phyloP scores from a whole-genome alignment of 1,284 basidiomycete genomes.

The Cronartium quercuum region DNA sequence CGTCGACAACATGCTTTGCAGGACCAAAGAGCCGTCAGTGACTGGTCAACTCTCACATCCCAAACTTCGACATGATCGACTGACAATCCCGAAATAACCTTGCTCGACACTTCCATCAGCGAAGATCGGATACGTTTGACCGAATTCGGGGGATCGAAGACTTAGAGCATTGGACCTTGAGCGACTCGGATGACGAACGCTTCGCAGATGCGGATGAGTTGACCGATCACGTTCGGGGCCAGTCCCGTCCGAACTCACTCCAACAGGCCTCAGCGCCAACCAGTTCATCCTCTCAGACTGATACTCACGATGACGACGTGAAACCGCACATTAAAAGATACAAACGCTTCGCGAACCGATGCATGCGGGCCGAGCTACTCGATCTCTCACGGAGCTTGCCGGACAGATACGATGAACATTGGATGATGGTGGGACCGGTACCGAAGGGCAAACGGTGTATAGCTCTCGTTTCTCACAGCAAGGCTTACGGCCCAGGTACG shows the following conservation, averaged over 20 bases:
- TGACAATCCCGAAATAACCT: neutral
- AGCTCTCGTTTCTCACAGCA: neutral
- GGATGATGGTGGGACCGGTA: slow-evolving; percentile 27
- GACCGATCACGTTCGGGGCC: neutral
- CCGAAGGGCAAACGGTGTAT: slow-evolving; percentile 29
- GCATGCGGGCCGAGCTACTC: slow-evolving; percentile 27
- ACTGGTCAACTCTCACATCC: too few species aligned
- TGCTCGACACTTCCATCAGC: neutral
- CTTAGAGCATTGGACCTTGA: neutral
- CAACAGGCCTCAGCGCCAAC: neutral
- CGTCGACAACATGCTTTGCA: neutral
- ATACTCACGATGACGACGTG: too few species aligned
- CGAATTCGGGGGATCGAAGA: slow-evolving; percentile 20
- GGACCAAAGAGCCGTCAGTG: neutral
- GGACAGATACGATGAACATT: slow-evolving; percentile 9
- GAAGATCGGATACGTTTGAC: slow-evolving; percentile 16
- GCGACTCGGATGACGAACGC: neutral
- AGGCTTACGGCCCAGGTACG: neutral
- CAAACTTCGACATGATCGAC: too few species aligned
- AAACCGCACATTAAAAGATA: slow-evolving; percentile 6
- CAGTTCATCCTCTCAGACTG: neutral
- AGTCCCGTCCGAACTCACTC: neutral
- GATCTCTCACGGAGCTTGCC: slow-evolving; percentile 23
- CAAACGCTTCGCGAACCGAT: neutral
- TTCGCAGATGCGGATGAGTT: slow-evolving; percentile 23